These are phyloP conservation scores for Trypanosoma theileri DNA, from an alignment of 208 protist species.

Conservation along the genomic window DNA sequence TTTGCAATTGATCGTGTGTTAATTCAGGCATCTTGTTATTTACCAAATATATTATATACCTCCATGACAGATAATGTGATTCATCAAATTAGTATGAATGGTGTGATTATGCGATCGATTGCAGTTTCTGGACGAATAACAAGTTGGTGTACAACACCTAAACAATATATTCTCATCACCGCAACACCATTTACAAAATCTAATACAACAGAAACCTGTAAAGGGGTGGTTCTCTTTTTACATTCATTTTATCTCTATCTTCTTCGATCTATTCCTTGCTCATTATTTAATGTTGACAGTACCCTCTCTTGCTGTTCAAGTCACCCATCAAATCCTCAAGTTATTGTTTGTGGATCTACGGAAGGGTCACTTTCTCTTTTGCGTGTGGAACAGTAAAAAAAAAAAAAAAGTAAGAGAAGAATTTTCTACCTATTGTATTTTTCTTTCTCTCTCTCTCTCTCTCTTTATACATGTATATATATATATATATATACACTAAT, in stretches of 20 bases:
- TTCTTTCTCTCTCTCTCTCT: too few species aligned
- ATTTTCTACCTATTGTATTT: not conserved
- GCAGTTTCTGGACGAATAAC: slow-evolving; percentile 59
- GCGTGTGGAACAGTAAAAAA: slow-evolving; percentile 9
- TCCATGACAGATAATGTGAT: slow-evolving; percentile 75
- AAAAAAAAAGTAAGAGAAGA: not conserved
- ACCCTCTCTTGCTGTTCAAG: slow-evolving; percentile 42
- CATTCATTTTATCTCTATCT: slow-evolving; percentile 73
- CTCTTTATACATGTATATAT: not conserved
- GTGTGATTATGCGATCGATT: slow-evolving; percentile 63
- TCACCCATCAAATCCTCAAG: slow-evolving; percentile 68
- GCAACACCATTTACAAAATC: slow-evolving; percentile 31
- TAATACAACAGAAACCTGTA: slow-evolving; percentile 16
- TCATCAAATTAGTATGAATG: slow-evolving; percentile 83
- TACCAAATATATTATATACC: slow-evolving; percentile 78
- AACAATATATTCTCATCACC: slow-evolving; percentile 72
- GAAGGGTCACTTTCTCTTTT: slow-evolving; percentile 36
- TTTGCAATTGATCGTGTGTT: slow-evolving; percentile 75
- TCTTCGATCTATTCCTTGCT: slow-evolving; percentile 51
- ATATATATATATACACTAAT: not conserved
- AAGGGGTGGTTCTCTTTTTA: slow-evolving; percentile 54
- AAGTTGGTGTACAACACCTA: slow-evolving; percentile 57
- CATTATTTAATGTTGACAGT: slow-evolving; percentile 28
- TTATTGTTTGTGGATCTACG: slow-evolving; percentile 52
- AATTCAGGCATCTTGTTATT: slow-evolving; percentile 74